These are phyloP conservation scores for Raphanus hybrid DNA, from an alignment of 441 rosid species.

Conservation along the genomic window DNA sequence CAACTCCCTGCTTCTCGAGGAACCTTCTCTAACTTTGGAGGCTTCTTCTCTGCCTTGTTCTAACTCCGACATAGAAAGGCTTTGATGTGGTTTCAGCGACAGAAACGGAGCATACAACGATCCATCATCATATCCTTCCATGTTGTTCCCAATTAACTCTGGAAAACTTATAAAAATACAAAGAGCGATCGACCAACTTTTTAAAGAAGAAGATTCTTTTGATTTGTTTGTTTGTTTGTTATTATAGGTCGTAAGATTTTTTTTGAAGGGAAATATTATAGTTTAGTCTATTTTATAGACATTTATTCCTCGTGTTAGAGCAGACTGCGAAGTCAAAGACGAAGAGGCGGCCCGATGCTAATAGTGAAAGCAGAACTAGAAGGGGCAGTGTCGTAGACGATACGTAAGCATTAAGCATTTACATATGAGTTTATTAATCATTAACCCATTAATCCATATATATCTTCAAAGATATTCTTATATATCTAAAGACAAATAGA, in stretches of 20 bases:
- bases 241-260: constrained; percentile 10
- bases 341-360: constrained; percentile 43
- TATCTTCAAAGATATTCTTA: not conserved
- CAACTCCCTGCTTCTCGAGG: constrained; percentile 29
- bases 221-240: not conserved
- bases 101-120: constrained; percentile 36
- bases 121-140: constrained; percentile 39
- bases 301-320: constrained; percentile 8
- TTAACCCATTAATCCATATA: not conserved
- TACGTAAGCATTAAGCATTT: constrained; percentile 32
- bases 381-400: constrained; percentile 40
- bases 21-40: constrained; percentile 34
- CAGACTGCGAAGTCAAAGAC: constrained; percentile 38
- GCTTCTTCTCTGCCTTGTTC: constrained; percentile 21
- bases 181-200: constrained; percentile 16
- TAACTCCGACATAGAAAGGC: constrained; percentile 15
- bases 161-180: not conserved
- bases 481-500: not conserved
- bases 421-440: not conserved
- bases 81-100: constrained; percentile 34
- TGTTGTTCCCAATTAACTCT: not conserved
- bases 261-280: constrained; percentile 6
- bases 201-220: constrained; percentile 7
- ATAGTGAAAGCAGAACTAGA: constrained; percentile 17
- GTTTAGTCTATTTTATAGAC: constrained; percentile 33